Conservation (phyloP, 2,329 filamentous ascomycete species). For the Epichloe gansuensis region DNA sequence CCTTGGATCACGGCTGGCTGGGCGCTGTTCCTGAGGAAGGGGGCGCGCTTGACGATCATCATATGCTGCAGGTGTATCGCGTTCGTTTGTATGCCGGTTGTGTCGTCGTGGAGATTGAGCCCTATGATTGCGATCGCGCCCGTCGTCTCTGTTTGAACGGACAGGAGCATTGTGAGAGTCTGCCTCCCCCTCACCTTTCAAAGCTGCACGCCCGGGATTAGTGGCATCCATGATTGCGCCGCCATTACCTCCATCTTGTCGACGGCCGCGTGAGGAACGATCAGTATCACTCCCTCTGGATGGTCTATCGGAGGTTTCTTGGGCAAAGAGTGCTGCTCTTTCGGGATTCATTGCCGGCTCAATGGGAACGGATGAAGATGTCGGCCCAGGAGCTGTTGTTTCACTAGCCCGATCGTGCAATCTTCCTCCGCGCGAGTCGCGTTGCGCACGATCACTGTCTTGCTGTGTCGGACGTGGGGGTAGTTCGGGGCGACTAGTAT, state of each 20-base stretch:
- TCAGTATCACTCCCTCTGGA: constrained; percentile 18
- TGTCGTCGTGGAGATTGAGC: constrained; percentile 37
- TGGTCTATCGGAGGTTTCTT: constrained; percentile 18
- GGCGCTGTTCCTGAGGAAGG: constrained; percentile 22
- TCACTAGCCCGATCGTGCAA: constrained; percentile 18
- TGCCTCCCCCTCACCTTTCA: constrained; percentile 29
- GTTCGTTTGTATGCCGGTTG: constrained; percentile 20
- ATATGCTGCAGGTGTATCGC: constrained; percentile 22
- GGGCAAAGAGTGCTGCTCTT: constrained; percentile 35
- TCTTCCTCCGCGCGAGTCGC: constrained; percentile 17
- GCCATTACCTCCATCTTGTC: constrained; percentile 10
- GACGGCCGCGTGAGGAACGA: constrained; percentile 16
- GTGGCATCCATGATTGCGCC: constrained; percentile 24
- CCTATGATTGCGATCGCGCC: constrained; percentile 27
- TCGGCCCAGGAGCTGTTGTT: constrained; percentile 15
- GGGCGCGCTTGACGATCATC: constrained; percentile 36
- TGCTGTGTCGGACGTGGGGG: constrained; percentile 26
- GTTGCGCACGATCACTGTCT: constrained; percentile 28
- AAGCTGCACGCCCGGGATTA: constrained; percentile 35
- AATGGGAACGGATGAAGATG: constrained; percentile 13
- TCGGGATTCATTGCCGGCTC: constrained; percentile 44
- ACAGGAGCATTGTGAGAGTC: constrained; percentile 15
- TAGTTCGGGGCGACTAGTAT: constrained; percentile 16
- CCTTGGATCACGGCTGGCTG: constrained; percentile 17
- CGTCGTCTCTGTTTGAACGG: constrained; percentile 30